Base-by-base conservation (phyloP, 225 moss, liverwort and hornwort species). In the Sphagnum tenellum region DNA sequence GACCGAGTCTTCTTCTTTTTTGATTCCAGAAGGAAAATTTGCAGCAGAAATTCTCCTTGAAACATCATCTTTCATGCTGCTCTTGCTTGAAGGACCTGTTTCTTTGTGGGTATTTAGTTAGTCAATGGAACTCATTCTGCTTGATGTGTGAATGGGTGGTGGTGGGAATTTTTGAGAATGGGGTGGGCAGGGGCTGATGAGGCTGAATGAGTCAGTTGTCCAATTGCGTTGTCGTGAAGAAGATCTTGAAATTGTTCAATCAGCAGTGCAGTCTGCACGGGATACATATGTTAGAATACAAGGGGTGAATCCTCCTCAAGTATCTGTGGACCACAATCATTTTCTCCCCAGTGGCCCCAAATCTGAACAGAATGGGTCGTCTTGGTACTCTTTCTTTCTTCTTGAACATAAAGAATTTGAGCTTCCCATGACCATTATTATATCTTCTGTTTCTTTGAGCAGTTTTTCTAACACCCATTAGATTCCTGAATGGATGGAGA, bases 161-260 rank as follows among this genome's bases (percentile, higher is more conserved):
- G 29, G 29, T 29, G 29, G 29, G 29, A 29, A 29, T 29, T 29
- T 29, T 29, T 29, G 29, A 29, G 29, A 29, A 29, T 29, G 29
- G 29, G 29, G 29, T 29, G 29, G 29, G 1, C 72, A 90, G 82
- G 86, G 88, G 50, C 68, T 90, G 69, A 58, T 79, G 74, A 83
- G 88, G 72, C 65, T 88, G 77, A 84, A 83, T 64, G 90, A 90
- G 72, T 64, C 74, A 6, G 49, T 86, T 48, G 79, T 83, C 48
- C 90, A 88, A 67, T 76, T 88, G 73, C 85, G 90, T 53, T 90
- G 90, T 67, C 85, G 90, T 65, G 64, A 88, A 69, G 76, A 82
- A 66, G 90, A 90, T 65, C 72, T 79, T 58, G 73, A 85, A 45
- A 5, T 12, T 0, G 88, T 90, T 66, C 73, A 81, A 72, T 79